Evolutionary conservation across 2,329 filamentous ascomycete species (phyloP), one percentile per base, ranked within the genome.

Genomic region (Pseudocercospora musae): DNA sequence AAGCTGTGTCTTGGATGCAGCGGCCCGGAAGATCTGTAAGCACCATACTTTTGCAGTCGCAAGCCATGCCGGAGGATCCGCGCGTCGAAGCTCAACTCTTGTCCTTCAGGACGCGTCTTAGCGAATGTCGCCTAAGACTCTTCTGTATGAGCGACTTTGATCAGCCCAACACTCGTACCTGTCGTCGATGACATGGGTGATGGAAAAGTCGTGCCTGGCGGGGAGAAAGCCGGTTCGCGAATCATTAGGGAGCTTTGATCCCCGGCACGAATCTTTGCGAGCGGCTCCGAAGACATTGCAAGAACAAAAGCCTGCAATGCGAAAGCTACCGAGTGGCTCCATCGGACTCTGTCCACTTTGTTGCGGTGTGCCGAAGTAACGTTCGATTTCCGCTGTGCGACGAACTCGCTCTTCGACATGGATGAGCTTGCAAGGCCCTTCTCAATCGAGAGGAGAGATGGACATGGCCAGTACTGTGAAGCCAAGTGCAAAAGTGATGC

Each of bases 21-120:
- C 48, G 48, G 48, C 11, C 48, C 48, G 48, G 21, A n/a, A 52
- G 15, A 52, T 52, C 48, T 27, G 48, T 52, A 23, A 52, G 48
- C 48, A 27, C 21, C 23, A 52, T 27, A 25, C 48, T 52, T 52
- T 52, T n/a, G 48, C 18, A 52, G 25, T 52, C 44, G 15, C 49
- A 52, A 52, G 27, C 49, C 49, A 23, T 54, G 52, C 52, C 52
- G 52, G 29, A 54, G n/a, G 29, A 54, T 54, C 29, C 52, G 52
- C 52, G 52, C 52, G 23, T 33, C 23, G n/a, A 54, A 54, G 52
- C 52, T 54, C 29, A 54, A 37, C 29, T 54, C 52, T 54, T 54
- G 29, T 54, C 50, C 15, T 23, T 8, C 50, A 54, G n/a, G 50
- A 54, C 50, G 50, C 50, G 25, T 54, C 50, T 54, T 54, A 37